Evolutionary conservation across 1,139 yeast species (phyloP).

Genomic region (Lipomyces yarrowii): DNA sequence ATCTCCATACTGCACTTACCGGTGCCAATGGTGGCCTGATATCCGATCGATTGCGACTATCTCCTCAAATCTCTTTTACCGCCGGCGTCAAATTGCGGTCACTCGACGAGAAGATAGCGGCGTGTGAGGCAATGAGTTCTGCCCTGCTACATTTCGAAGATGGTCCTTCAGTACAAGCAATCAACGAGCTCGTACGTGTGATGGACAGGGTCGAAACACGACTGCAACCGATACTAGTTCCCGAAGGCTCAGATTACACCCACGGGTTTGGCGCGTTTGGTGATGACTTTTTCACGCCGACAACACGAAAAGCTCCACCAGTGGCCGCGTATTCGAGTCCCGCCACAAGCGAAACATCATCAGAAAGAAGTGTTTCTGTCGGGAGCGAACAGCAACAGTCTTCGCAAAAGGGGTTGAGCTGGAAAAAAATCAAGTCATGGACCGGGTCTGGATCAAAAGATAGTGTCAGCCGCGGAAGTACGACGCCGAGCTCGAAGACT

Average conservation of each 20-base stretch:
- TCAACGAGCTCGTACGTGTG: constrained; percentile 4
- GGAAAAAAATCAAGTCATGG: not conserved
- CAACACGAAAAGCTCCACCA: not conserved
- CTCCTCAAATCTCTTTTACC: constrained; percentile 12
- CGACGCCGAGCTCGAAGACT: not conserved
- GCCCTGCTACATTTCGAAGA: constrained; percentile 11
- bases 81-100: constrained; percentile 10
- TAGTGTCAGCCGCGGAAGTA: not conserved
- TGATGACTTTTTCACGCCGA: not conserved
- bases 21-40: constrained; percentile 10
- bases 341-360: not conserved
- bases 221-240: not conserved
- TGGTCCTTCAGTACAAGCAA: not conserved
- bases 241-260: not conserved
- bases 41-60: not conserved
- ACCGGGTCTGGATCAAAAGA: not conserved
- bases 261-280: not conserved
- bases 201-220: constrained; percentile 11
- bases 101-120: constrained; percentile 12
- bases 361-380: not conserved
- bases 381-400: not conserved
- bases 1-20: constrained; percentile 12
- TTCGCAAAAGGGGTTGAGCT: not conserved
- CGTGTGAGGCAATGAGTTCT: constrained; percentile 6
- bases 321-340: not conserved